These are phyloP conservation scores for Skeletonema menzelii DNA, from an alignment of 108 stramenopile genomes.

Conservation along the genomic window DNA sequence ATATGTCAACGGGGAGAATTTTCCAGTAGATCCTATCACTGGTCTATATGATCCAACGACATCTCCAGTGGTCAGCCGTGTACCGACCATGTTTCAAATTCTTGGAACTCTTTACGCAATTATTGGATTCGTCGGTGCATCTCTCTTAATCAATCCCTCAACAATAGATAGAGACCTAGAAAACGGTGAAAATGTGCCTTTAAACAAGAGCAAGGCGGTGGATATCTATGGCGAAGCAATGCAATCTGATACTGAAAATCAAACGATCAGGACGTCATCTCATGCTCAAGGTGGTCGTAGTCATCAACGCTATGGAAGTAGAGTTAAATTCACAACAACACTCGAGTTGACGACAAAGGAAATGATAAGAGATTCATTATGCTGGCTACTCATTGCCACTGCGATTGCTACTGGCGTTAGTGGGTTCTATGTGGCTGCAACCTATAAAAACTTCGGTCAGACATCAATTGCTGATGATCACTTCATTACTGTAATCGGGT, in stretches of 20 bases:
- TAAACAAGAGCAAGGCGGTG: slow-evolving; percentile 14
- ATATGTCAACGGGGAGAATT: slow-evolving; percentile 47
- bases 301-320: slow-evolving; percentile 40
- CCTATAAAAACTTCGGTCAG: slow-evolving; percentile 41
- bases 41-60: slow-evolving; percentile 41
- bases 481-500: slow-evolving; percentile 45
- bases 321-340: slow-evolving; percentile 36
- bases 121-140: slow-evolving; percentile 38
- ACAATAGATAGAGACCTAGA: slow-evolving; percentile 8
- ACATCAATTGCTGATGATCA: slow-evolving; percentile 37
- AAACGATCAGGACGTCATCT: not conserved
- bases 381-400: slow-evolving; percentile 40
- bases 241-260: not conserved
- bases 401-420: slow-evolving; percentile 38
- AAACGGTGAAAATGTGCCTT: slow-evolving; percentile 16
- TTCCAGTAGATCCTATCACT: slow-evolving; percentile 32
- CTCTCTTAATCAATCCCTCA: slow-evolving; percentile 31
- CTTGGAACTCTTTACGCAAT: slow-evolving; percentile 27
- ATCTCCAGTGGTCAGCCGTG: slow-evolving; percentile 41
- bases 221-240: slow-evolving; percentile 16
- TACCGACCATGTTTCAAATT: slow-evolving; percentile 41
- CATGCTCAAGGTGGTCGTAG: slow-evolving; percentile 18
- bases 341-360: slow-evolving; percentile 37
- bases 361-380: slow-evolving; percentile 46
- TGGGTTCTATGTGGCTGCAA: slow-evolving; percentile 42